phyloP scores from a whole-genome alignment of 2,329 filamentous ascomycete species.

The Xylariaceae sp. region DNA sequence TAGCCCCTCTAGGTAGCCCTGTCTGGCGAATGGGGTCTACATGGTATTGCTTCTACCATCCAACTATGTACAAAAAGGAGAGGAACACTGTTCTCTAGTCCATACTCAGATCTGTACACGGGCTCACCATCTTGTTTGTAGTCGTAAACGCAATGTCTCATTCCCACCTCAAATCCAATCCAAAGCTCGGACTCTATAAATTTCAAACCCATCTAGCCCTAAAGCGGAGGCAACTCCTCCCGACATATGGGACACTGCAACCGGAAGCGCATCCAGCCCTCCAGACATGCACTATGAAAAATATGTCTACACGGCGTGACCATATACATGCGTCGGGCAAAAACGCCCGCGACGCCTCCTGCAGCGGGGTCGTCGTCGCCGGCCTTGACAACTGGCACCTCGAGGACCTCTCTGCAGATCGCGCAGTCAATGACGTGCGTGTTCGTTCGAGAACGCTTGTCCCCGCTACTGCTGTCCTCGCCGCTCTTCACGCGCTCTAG shows the following conservation, averaged over 20 bases:
- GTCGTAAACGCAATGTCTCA: too few relatives aligned
- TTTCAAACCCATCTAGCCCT: too few relatives aligned
- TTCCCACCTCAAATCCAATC: too few relatives aligned
- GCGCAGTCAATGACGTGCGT: slow-evolving; percentile 76
- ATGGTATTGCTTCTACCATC: too few relatives aligned
- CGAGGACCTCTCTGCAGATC: slow-evolving; percentile 88
- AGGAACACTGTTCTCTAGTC: too few relatives aligned
- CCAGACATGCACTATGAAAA: slow-evolving; percentile 86
- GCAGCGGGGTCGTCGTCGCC: slow-evolving; percentile 47
- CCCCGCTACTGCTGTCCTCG: slow-evolving; percentile 24
- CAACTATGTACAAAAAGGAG: too few relatives aligned
- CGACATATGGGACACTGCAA: slow-evolving; percentile 94
- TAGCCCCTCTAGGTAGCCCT: too few relatives aligned
- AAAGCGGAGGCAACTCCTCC: slow-evolving; percentile 82
- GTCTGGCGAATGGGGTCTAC: too few relatives aligned
- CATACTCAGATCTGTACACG: too few relatives aligned
- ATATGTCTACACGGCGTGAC: slow-evolving; percentile 95
- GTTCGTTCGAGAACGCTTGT: too few relatives aligned
- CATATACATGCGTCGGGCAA: slow-evolving; percentile 87
- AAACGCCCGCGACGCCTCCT: slow-evolving; percentile 60
- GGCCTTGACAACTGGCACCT: slow-evolving; percentile 74
- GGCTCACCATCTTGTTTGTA: too few relatives aligned
- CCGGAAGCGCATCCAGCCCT: slow-evolving; percentile 93
- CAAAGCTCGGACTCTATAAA: too few relatives aligned
- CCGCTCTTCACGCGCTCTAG: slow-evolving; percentile 31